Evolutionary conservation across 2,329 filamentous ascomycete species (phyloP).

Genomic region (Aspergillus ochraceus): DNA sequence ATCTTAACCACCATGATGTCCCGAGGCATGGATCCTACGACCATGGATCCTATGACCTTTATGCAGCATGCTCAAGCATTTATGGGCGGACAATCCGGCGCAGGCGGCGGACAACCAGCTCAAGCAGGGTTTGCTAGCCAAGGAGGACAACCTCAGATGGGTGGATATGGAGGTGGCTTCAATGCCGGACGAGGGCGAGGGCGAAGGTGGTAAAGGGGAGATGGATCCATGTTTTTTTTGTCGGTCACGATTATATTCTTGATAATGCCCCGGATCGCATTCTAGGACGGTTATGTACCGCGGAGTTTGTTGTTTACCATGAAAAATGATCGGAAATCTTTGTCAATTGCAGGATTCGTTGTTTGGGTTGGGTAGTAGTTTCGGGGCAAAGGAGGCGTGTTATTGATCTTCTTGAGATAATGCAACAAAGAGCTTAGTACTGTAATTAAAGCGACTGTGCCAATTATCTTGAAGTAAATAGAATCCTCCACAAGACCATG

Average conservation of each 20-base stretch:
- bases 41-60: conserved; percentile 56
- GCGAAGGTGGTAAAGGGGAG: conserved; percentile 37
- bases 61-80: conserved; percentile 55
- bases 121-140: conserved; percentile 39
- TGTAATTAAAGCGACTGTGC: not conserved
- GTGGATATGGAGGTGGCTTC: conserved; percentile 42
- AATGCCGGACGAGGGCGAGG: conserved; percentile 42
- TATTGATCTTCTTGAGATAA: not conserved
- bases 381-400: conserved; percentile 14
- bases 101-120: conserved; percentile 34
- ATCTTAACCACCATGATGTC: conserved; percentile 58
- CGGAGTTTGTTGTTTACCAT: conserved; percentile 20
- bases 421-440: not conserved
- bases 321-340: not conserved
- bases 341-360: not conserved
- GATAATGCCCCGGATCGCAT: conserved; percentile 10
- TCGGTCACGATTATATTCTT: conserved; percentile 14
- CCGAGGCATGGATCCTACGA: conserved; percentile 53
- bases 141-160: conserved; percentile 40
- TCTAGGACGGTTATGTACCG: conserved; percentile 12
- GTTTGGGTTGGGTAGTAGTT: not conserved
- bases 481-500: not conserved
- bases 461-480: not conserved
- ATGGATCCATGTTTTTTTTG: conserved; percentile 6
- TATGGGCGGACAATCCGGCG: conserved; percentile 46